phyloP scores from a whole-genome alignment of 306 rosid species.

The Ziziphus jujuba region DNA sequence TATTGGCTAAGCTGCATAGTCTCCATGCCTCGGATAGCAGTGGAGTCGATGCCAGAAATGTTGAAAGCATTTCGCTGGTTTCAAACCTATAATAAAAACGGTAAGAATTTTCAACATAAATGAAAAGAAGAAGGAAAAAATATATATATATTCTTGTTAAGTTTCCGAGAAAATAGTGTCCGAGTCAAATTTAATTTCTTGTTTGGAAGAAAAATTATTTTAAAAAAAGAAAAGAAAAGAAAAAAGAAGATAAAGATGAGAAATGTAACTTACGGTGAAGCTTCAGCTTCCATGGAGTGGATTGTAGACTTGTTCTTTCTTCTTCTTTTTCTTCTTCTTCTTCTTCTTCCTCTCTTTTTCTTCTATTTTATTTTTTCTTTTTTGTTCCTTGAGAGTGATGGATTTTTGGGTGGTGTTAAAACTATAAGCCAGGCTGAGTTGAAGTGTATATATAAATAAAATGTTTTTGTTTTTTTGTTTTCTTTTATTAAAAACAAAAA shows the following conservation, averaged over 20 bases:
- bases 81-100: slow-evolving; percentile 54
- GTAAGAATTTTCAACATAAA: background rate
- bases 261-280: slow-evolving; percentile 70
- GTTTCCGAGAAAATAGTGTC: background rate
- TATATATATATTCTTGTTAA: background rate
- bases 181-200: background rate
- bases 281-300: slow-evolving; percentile 52
- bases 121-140: background rate
- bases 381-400: too few relatives aligned
- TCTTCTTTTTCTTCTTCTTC: too few relatives aligned
- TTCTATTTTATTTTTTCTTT: background rate
- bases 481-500: too few relatives aligned
- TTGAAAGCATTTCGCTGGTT: slow-evolving; percentile 68
- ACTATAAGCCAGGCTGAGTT: too few relatives aligned
- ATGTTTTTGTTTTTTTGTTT: too few relatives aligned
- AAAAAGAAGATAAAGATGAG: background rate
- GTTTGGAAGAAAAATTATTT: slow-evolving; percentile 1
- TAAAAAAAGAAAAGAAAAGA: too few relatives aligned
- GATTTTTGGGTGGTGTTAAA: too few relatives aligned
- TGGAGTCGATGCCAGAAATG: slow-evolving; percentile 64
- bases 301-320: background rate
- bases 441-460: too few relatives aligned
- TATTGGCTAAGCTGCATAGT: slow-evolving; percentile 57
- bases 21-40: slow-evolving; percentile 76
- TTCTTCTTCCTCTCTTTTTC: background rate